Base-by-base conservation (phyloP, 2,329 filamentous ascomycete genomes). In the Aureobasidium vineae region DNA sequence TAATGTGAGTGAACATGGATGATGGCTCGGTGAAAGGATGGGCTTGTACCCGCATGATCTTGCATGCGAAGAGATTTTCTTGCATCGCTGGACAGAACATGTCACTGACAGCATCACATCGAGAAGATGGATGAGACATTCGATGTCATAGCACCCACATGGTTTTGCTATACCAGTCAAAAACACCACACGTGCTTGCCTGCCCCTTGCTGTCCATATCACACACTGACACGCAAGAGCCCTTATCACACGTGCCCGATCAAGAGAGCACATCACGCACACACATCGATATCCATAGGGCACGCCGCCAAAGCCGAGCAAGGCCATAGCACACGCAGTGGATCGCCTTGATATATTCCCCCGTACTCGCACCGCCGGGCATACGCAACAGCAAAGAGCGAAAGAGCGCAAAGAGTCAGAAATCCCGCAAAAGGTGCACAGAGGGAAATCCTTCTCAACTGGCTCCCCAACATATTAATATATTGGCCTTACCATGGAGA, bases 401-500 rank as follows among this genome's bases (percentile, higher is more conserved):
- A 21, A 50, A 49, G 45, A 49, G 45, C 16, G 8, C 11, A 43
- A n/a, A 47, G 21, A 47, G 49, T 52, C 49, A 52, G 49, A 52
- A 52, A 52, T 52, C 49, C 26, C 49, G 49, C 49, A 52, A 52
- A 33, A n/a, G 10, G 10, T 19, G 2, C 5, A 23, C 5, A 26
- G 16, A n/a, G 41, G n/a, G 11, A 23, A 15, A 13, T 26, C 43
- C 11, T 47, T 31, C 28, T 28, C 28, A 28, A 28, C 28, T 28
- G 28, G 5, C 5, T 28, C 5, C 5, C 28, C 26, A 52, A 28
- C 49, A 31, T 52, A 13, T 52, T n/a, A 11, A 31, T 52, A 52
- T 52, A 52, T 52, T 52, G 26, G 49, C 26, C 15, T 52, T 8
- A 52, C 49, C 49, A 52, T 52, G 49, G 49, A 52, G 26, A 23